Percentiles rank a stretch among this genome's conserved stretches.
Evolutionary conservation across 2,329 filamentous ascomycete species (phyloP).

Genomic region (Colletotrichum gigasporum): DNA sequence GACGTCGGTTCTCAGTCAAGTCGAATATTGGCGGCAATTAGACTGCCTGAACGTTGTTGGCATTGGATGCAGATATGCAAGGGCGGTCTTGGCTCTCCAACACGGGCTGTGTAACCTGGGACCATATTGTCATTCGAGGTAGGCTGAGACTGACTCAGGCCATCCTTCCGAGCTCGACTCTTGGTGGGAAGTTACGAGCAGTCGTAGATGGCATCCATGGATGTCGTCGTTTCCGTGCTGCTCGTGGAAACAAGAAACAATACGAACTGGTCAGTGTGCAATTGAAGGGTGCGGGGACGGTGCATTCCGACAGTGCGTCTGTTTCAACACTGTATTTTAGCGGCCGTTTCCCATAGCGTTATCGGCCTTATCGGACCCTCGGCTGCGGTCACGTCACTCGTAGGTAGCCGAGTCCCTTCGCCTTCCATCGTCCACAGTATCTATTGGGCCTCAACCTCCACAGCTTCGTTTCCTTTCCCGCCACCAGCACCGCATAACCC

Average conservation of each 20-base stretch:
- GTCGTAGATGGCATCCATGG: too few species aligned
- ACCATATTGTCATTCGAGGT: neutral
- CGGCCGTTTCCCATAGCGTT: conserved; percentile 20
- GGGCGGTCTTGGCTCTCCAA: neutral
- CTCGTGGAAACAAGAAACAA: neutral
- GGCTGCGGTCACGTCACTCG: conserved; percentile 24
- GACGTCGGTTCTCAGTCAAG: too few species aligned
- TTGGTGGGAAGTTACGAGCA: too few species aligned
- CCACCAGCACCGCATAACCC: conserved; percentile 2
- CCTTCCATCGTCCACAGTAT: neutral
- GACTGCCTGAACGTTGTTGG: neutral
- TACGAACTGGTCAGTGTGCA: neutral
- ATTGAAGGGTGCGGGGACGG: conserved; percentile 24
- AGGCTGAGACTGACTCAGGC: neutral
- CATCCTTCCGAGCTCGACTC: too few species aligned
- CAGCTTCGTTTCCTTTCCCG: neutral
- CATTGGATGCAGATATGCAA: neutral
- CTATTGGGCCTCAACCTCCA: conserved; percentile 24
- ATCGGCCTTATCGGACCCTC: conserved; percentile 30
- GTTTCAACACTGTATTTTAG: neutral
- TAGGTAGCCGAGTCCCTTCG: conserved; percentile 1
- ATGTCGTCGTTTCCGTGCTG: neutral
- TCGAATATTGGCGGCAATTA: neutral
- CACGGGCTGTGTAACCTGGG: neutral
- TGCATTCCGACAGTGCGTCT: neutral